Evolutionary conservation across 257 asterid species (phyloP).

Genomic region (Lycium ferocissimum): DNA sequence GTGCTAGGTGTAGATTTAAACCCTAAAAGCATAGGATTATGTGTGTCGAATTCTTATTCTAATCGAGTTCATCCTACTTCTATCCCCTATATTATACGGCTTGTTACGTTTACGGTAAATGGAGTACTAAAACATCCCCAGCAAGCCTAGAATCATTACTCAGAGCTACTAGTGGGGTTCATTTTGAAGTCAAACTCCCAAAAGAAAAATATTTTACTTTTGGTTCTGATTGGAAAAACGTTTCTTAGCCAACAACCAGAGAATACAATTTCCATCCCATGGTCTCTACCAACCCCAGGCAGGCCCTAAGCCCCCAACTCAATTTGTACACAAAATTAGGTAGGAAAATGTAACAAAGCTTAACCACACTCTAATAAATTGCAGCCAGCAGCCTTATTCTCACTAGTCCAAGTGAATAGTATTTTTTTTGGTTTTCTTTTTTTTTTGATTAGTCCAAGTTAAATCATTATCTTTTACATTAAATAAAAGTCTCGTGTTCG

Average conservation of each 20-base stretch:
- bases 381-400: background rate
- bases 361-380: background rate
- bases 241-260: background rate
- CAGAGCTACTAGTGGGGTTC: background rate
- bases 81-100: background rate
- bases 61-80: background rate
- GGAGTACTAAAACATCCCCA: background rate
- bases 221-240: background rate
- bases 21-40: background rate
- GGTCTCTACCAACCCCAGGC: background rate
- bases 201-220: background rate
- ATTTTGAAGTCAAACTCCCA: background rate
- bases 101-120: too few relatives aligned
- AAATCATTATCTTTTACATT: too few relatives aligned
- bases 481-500: too few relatives aligned
- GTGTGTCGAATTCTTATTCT: too few relatives aligned
- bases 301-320: background rate
- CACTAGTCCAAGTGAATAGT: background rate
- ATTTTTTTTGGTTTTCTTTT: too few relatives aligned
- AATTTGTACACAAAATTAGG: background rate
- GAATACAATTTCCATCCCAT: background rate
- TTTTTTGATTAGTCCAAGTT: too few relatives aligned
- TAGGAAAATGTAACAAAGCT: background rate
- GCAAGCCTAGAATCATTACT: background rate
- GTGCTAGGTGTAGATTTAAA: background rate